These are phyloP conservation scores for Haematococcus lacustris DNA, from an alignment of 139 green algal genomes.

Conservation along the genomic window DNA sequence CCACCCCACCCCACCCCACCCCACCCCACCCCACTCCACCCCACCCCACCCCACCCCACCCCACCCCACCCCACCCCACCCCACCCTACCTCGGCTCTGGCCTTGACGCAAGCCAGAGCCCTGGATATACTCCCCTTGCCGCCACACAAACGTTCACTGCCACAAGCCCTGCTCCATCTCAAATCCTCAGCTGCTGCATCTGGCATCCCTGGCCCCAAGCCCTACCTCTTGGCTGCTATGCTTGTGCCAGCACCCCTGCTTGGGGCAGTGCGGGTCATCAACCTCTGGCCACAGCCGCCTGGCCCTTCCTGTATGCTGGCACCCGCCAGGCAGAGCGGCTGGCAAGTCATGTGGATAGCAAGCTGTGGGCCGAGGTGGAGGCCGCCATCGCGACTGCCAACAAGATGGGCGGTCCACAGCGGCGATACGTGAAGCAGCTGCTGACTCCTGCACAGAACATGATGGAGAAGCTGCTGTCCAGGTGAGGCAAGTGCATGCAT, in stretches of 20 bases:
- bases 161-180: no score
- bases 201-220: no score
- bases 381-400: conserved; percentile 2
- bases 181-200: no score
- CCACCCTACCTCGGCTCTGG: no score
- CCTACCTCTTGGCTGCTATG: neutral
- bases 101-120: no score
- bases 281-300: neutral
- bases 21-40: no score
- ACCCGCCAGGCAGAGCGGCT: conserved; percentile 1
- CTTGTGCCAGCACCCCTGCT: neutral
- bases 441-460: conserved; percentile 6
- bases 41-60: no score
- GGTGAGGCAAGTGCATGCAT: neutral
- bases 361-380: conserved; percentile 6
- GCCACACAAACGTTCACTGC: no score
- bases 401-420: conserved; percentile 4
- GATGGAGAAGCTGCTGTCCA: conserved; percentile 7
- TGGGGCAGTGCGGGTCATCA: neutral
- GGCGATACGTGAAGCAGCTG: conserved; percentile 1
- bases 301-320: neutral
- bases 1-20: no score
- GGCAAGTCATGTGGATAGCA: conserved; percentile 3
- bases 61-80: no score
- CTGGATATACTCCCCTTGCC: no score